Base-by-base conservation (phyloP, 2,329 filamentous ascomycete species). In the Trichoderma simmonsii region DNA sequence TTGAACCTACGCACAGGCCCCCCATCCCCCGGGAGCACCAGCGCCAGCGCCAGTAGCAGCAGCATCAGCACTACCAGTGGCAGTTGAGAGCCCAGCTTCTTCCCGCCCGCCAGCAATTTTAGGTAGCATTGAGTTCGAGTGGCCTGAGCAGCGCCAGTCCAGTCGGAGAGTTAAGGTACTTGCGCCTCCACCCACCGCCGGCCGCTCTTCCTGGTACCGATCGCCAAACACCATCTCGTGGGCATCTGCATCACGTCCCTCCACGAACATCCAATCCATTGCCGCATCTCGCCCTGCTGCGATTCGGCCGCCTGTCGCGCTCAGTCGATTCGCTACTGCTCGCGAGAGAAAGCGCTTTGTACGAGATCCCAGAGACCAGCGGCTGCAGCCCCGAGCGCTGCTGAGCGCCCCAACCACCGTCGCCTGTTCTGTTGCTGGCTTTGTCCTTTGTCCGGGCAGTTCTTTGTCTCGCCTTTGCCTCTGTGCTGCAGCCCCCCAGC, bases 201-300 rank as follows among this genome's bases (percentile, higher is more conserved):
- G 57, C 64, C 15, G 57, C 64, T 26, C 32, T 65, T 39, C 30
- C 26, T 57, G 56, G 67, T 70, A 70, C 59, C 70, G 43, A 72
- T 64, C 66, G 43, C 71, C 65, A 72, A 72, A 68, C 60, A 71
- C 68, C 68, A 67, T 43, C 71, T 69, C 71, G 71, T 60, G 71
- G 69, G 71, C 65, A 64, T 60, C 66, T 66, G 71, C 60, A 72
- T 71, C 71, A 70, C 71, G 71, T 72, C 71, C 71, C 66, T 43
- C 67, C 71, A 51, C 26, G 24, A 70, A 54, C 68, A 30, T 57
- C 68, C 43, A 63, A 60, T 68, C 65, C 65, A 61, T 69, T 67
- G 70, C 70, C 64, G 70, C 70, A 56, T 36, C 34, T 66, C 32
- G 56, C 63, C 70, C 62, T 60, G 56, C 65, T 34, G 59, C 51